Evolutionary conservation across 2,329 filamentous ascomycete species (phyloP), one percentile per base, ranked within the genome.

Genomic region (Calonectria pteridis): DNA sequence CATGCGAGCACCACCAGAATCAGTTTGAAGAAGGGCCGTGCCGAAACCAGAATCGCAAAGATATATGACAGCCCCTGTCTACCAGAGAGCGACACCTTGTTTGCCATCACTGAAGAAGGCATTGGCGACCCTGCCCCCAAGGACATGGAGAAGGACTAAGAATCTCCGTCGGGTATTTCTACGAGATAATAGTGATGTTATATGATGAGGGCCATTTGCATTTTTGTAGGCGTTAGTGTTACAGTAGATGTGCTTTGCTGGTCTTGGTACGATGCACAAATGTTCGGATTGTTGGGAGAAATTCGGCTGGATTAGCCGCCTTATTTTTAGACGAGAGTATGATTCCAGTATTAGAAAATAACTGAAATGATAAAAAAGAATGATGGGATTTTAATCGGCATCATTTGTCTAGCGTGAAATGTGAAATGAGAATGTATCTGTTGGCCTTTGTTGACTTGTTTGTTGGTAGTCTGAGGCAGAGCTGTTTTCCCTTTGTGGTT

Each of bases 61-160:
- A 99, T 99, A 75, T 99, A 99, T 83, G 97, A 99, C 86, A 98
- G 96, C 80, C 97, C 97, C 2, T 99, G 97, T 85, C 87, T 99
- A 77, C 97, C 97, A 0, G 97, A 99, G 86, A 97, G 95, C 80
- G 97, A 99, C 84, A 98, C 95, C 82, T 86, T 98, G 79, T 99
- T 99, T 86, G 96, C 97, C 59, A 99, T 99, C 83, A 95, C 95
- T 71, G 97, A 98, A 85, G 95, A 98, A 83, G 97, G 97, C 53
- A 99, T 99, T 81, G 95, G 95, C 33, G 97, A 99, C 83, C 97
- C 97, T 55, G 94, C 93, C 73, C 96, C 97, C 58, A 99, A 99
- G 88, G 97, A 99, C 81, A 85, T 96, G 83, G 96, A 98, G 83
- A 98, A 97, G 86, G 94, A 95, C 71, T 91, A 85, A 75, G 59